Evolutionary conservation across 441 rosid species (phyloP).

Genomic region (Bruguiera hainesii): DNA sequence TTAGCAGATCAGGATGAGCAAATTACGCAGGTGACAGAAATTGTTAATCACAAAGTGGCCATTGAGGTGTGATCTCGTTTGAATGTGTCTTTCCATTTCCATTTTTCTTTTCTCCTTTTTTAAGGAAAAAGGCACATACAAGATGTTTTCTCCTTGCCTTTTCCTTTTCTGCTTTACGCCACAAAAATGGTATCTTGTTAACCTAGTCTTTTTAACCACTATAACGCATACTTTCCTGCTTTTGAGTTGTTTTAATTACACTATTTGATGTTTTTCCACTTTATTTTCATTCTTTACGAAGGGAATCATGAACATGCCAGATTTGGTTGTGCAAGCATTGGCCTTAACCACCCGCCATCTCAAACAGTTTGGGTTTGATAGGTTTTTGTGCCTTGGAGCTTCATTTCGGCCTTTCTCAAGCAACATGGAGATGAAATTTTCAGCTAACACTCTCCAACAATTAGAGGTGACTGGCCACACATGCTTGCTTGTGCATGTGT

Average conservation of each 20-base stretch:
- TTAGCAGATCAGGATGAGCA: slow-evolving; percentile 29
- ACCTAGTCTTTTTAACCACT: background rate
- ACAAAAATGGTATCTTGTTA: background rate
- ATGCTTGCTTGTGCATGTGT: too few species aligned
- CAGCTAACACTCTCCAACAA: slow-evolving; percentile 87
- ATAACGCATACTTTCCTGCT: background rate
- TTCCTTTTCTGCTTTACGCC: background rate
- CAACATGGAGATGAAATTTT: slow-evolving; percentile 74
- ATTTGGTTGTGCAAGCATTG: slow-evolving; percentile 80
- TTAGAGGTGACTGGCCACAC: slow-evolving; percentile 57
- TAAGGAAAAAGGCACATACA: background rate
- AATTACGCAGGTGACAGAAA: slow-evolving; percentile 25
- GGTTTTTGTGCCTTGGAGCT: slow-evolving; percentile 63
- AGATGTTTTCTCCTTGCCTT: background rate
- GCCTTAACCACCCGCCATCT: slow-evolving; percentile 69
- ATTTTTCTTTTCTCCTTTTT: background rate
- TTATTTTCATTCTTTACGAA: slow-evolving; percentile 28
- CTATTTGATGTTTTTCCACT: slow-evolving; percentile 11
- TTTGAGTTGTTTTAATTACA: slow-evolving; percentile 10
- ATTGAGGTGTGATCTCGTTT: slow-evolving; percentile 43
- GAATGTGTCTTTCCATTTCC: background rate
- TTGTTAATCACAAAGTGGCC: slow-evolving; percentile 24
- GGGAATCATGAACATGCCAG: slow-evolving; percentile 78
- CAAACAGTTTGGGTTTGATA: slow-evolving; percentile 86
- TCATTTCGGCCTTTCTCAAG: slow-evolving; percentile 71